These are phyloP conservation scores for Myrica gale DNA, from an alignment of 306 rosid species.

Conservation along the genomic window DNA sequence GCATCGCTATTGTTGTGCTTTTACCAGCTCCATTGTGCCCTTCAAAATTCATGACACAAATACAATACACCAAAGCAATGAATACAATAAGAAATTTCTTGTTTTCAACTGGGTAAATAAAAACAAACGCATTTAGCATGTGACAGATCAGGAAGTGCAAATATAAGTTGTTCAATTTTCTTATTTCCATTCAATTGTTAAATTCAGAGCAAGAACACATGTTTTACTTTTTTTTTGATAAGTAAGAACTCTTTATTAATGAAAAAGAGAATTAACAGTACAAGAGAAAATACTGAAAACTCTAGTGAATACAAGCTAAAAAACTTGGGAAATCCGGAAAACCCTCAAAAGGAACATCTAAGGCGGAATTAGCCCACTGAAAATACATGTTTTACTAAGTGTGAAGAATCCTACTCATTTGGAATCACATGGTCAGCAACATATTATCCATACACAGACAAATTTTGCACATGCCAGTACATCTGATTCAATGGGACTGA, in stretches of 20 bases:
- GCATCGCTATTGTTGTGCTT: slow-evolving; percentile 96
- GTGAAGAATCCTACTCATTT: too few species aligned
- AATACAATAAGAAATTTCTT: neutral
- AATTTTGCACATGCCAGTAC: neutral
- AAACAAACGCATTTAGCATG: neutral
- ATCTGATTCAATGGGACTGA: neutral
- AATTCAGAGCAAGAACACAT: too few species aligned
- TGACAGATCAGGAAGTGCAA: neutral
- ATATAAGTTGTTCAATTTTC: neutral
- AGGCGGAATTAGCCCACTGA: too few species aligned
- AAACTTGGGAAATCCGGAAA: too few species aligned
- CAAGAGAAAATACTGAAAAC: too few species aligned
- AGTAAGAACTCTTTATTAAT: too few species aligned
- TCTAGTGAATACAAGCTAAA: too few species aligned
- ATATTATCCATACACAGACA: neutral
- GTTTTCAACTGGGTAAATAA: neutral
- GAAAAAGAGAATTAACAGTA: too few species aligned
- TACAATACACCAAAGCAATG: slow-evolving; percentile 11
- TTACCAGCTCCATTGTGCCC: slow-evolving; percentile 99
- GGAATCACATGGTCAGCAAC: too few species aligned
- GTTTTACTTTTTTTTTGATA: too few species aligned
- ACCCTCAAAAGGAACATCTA: too few species aligned
- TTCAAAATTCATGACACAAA: slow-evolving; percentile 32
- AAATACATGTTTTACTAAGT: too few species aligned
- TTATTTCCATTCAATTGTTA: neutral